A percentile compares a stretch with the other conserved stretches of the same genome.
phyloP scores from a whole-genome alignment of 169 alveolate species.

The Plasmodium cynomolgi region DNA sequence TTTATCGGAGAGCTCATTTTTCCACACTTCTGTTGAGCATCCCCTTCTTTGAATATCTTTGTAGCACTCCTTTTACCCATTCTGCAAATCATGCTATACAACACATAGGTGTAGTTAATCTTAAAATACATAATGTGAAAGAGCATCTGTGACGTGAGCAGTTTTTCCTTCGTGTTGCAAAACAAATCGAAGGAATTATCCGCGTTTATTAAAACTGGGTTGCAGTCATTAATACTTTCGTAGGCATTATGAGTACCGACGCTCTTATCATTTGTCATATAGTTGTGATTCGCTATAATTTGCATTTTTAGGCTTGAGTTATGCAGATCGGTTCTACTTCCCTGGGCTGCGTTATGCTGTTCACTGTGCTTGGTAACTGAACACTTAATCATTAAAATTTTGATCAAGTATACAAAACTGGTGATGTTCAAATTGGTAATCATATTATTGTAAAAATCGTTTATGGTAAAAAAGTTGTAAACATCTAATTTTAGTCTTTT shows the following conservation, averaged over 20 bases:
- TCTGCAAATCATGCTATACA: slow-evolving; percentile 38
- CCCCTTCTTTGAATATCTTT: background rate
- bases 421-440: slow-evolving; percentile 54
- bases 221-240: slow-evolving; percentile 49
- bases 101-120: slow-evolving; percentile 67
- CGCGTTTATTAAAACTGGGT: slow-evolving; percentile 60
- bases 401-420: slow-evolving; percentile 62
- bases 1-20: background rate
- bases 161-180: slow-evolving; percentile 16
- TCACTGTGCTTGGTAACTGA: slow-evolving; percentile 32
- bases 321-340: slow-evolving; percentile 23
- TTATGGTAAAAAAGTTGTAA: slow-evolving; percentile 67
- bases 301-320: slow-evolving; percentile 9
- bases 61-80: background rate
- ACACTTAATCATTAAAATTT: slow-evolving; percentile 55
- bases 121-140: slow-evolving; percentile 67
- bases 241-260: background rate
- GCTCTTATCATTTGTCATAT: slow-evolving; percentile 28
- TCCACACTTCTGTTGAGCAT: background rate
- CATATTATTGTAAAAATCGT: slow-evolving; percentile 74
- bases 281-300: background rate
- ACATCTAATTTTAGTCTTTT: slow-evolving; percentile 73
- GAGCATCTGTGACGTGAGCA: slow-evolving; percentile 61
- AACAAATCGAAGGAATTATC: slow-evolving; percentile 56
- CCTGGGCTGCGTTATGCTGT: background rate